Evolutionary conservation across 2,329 filamentous ascomycete genomes (phyloP), one percentile per base, ranked within the genome.

Genomic region (Claviceps cyperi): DNA sequence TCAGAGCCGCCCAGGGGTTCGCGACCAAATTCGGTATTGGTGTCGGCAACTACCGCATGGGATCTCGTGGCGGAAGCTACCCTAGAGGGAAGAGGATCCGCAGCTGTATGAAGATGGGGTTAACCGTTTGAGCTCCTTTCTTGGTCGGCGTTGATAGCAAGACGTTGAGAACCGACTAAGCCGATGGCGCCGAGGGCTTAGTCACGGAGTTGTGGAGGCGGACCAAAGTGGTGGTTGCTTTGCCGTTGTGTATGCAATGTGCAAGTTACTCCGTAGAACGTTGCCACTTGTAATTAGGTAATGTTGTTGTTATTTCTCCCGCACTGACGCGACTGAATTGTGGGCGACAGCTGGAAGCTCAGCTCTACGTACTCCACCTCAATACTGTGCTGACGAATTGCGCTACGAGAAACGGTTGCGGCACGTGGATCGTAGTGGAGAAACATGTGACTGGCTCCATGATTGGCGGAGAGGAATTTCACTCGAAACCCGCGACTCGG

Each of bases 41-140:
- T 32, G 28, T 32, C 28, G 28, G 28, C 28, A 32, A 43, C 50
- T 51, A 51, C 43, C 50, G 50, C 36, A 11, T 13, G 15, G 21
- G 15, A n/a, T 15, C 22, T 40, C 15, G 17, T 11, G 39, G 36
- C 48, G 43, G 43, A 37, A 44, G 44, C 44, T 51, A 51, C 15
- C 40, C 46, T 48, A 46, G 32, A n/a, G 41, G 9, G 9, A 15
- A 6, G 15, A 22, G 21, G 35, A 8, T 35, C 14, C n/a, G 22
- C 19, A 37, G 21, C 37, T 40, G 19, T 22, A 3, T 4, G 8
- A 32, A 32, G 28, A 11, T 32, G 8, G 9, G 8, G 28, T 11
- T 32, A 11, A 1, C 28, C 24, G 8, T 11, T 32, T 11, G 28
- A 28, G n/a, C 11, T 4, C n/a, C n/a, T n/a, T n/a, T 41, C 39